Base-by-base conservation (phyloP, 768 basidiomycete genomes). In the Boletus subcaerulescens region DNA sequence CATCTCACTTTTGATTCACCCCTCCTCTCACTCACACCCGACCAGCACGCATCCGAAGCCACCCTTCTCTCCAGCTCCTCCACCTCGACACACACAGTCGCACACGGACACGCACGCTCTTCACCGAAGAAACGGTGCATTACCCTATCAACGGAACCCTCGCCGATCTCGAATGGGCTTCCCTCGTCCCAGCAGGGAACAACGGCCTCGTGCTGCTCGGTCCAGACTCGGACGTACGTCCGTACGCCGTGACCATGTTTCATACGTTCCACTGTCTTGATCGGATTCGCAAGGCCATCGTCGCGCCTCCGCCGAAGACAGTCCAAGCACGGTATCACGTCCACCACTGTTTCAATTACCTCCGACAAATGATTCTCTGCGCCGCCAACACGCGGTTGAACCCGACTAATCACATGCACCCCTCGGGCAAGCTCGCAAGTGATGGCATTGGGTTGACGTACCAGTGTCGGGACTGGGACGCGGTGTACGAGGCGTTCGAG, bases 191-290 rank as follows among this genome's bases (percentile, higher is more conserved):
- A 15, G 43, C 43, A 1, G 57, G 46, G 0, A 62, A 66, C 49
- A 45, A 61, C 38, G 66, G 64, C 0, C 41, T 67, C n/a, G 47
- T 67, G 9, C 32, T 53, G 24, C 36, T 66, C 36, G 59, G 59
- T 5, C 48, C 53, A 4, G 54, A 63, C 20, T 4, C 51, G 4
- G 50, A 57, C 26, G 18, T 55, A 2, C 64, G 66, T 15, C 68
- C 74, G 3, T 75, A 70, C 56, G 70, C 71, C 10, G 56, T 76
- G 31, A 52, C 68, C 32, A 71, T 77, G 62, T 68, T 78, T 38
- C 76, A 78, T 62, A 69, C 73, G 35, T 63, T 78, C 0, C 72
- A 73, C 22, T 77, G 76, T 52, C 64, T 77, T 57, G 62, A 77
- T 41, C 58, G 75, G 17, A 45, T 76, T n/a, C 69, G 74, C 26